Evolutionary conservation across 257 asterid species (phyloP), one percentile per base, ranked within the genome.

Genomic region (Penstemon davidsonii): DNA sequence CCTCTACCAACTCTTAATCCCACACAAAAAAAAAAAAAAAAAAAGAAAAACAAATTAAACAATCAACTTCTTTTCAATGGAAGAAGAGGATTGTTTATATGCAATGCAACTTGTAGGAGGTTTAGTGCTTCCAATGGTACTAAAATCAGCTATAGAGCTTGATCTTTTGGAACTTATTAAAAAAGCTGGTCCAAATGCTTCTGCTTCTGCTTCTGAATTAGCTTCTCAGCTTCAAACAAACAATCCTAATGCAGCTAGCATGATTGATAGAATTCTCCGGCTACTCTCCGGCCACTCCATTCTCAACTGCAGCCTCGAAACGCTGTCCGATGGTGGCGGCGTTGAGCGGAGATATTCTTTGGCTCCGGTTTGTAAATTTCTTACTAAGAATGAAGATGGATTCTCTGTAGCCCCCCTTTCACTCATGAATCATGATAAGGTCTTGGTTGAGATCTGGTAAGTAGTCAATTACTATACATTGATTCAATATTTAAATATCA

Each of bases 261-360:
- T 80, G 88, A 68, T 84, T 0, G 94, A 84, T 15, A 76, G 94
- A 37, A 84, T 87, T n/a, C 87, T 87, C 63, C 75, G 87, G 12
- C 75, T 87, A 3, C 82, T 87, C 47, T 76, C 87, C 6, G 74
- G 75, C 11, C 62, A 73, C 60, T 70, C 82, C 0, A 74, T 84
- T 13, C 82, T 84, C 15, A 62, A 60, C 4, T 82, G 88, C 72
- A 73, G 75, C 52, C 70, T 75, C 62, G 57, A 37, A 9, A 43
- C 37, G 8, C 70, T 38, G 55, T 61, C 79, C 0, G 81, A 72
- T 18, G 76, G 58, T 18, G 76, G 58, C 19, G 67, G 72, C 0
- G 75, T 75, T 0, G 81, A 79, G 73, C 64, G 93, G 74, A 78
- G 67, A 4, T 83, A 84, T 13, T 77, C 83, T 11, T 47, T 78